A percentile compares a stretch with the other conserved stretches of the same genome.
These are phyloP conservation scores for Rhypophila decipiens DNA, from an alignment of 495 filamentous ascomycete species.

Conservation along the genomic window DNA sequence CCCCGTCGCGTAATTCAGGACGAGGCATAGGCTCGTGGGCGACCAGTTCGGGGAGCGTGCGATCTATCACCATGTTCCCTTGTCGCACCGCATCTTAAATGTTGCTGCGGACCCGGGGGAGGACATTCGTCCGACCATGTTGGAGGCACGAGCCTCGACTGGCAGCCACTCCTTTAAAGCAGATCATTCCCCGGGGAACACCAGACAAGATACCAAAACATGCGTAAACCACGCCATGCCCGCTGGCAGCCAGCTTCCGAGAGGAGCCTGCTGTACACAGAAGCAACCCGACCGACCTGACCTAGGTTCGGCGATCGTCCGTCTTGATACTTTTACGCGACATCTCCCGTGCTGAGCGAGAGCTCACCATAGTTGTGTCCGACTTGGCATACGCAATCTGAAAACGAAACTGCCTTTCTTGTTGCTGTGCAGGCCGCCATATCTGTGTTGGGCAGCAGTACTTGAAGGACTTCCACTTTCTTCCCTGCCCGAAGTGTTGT, in stretches of 20 bases:
- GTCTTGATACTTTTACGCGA: background rate
- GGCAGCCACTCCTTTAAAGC: background rate
- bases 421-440: background rate
- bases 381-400: background rate
- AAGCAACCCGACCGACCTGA: background rate
- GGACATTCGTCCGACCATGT: slow-evolving; percentile 6
- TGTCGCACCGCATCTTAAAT: slow-evolving; percentile 9
- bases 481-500: no score
- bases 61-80: slow-evolving; percentile 12
- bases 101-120: background rate
- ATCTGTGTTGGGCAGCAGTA: slow-evolving; percentile 12
- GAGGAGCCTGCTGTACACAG: background rate
- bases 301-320: background rate
- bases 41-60: background rate
- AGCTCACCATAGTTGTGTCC: background rate
- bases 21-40: background rate
- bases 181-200: background rate
- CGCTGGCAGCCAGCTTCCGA: background rate
- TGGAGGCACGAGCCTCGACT: slow-evolving; percentile 3
- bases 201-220: background rate
- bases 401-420: background rate
- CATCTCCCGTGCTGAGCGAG: background rate
- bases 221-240: background rate
- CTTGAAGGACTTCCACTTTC: no score
- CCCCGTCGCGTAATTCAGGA: background rate